Percentiles rank a stretch among this genome's conserved stretches.
Evolutionary conservation across 495 filamentous ascomycete species (phyloP).

Genomic region (Tuber melanosporum): DNA sequence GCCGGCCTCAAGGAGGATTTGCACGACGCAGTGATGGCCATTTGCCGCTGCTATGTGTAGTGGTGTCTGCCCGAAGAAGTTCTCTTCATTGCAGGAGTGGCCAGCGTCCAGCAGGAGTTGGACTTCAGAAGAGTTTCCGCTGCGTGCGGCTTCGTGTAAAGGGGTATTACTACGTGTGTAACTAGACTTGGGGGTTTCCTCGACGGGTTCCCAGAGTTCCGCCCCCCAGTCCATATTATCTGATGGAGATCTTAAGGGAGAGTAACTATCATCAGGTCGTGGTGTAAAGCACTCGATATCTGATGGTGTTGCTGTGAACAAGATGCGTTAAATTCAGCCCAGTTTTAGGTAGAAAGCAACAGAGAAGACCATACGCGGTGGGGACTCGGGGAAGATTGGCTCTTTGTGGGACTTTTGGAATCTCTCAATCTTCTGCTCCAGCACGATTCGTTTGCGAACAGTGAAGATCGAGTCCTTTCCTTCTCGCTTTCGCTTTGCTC

Average conservation of each 20-base stretch:
- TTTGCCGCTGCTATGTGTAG: conserved; percentile 11
- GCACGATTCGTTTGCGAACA: not conserved
- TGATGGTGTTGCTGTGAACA: not conserved
- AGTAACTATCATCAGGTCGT: not conserved
- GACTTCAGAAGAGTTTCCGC: conserved; percentile 3
- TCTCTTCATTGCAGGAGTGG: not conserved
- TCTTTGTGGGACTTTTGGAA: not conserved
- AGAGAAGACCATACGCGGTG: not conserved
- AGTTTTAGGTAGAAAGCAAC: not conserved
- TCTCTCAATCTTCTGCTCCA: not conserved
- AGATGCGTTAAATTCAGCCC: not conserved
- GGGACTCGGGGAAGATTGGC: not conserved
- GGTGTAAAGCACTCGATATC: conserved; percentile 1
- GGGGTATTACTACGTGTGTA: conserved; percentile 1
- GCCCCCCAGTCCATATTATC: not conserved
- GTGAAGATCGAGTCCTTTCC: not conserved
- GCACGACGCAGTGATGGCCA: conserved; percentile 6
- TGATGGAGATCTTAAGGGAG: not conserved
- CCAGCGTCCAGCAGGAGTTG: not conserved
- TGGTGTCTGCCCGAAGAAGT: conserved; percentile 18
- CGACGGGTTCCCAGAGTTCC: not conserved
- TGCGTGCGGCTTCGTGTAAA: conserved; percentile 1
- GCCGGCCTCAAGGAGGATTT: conserved; percentile 9
- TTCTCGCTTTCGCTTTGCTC: not conserved
- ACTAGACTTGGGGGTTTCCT: not conserved